These are phyloP conservation scores for Imleria badia DNA, from an alignment of 768 basidiomycete genomes.

Conservation along the genomic window DNA sequence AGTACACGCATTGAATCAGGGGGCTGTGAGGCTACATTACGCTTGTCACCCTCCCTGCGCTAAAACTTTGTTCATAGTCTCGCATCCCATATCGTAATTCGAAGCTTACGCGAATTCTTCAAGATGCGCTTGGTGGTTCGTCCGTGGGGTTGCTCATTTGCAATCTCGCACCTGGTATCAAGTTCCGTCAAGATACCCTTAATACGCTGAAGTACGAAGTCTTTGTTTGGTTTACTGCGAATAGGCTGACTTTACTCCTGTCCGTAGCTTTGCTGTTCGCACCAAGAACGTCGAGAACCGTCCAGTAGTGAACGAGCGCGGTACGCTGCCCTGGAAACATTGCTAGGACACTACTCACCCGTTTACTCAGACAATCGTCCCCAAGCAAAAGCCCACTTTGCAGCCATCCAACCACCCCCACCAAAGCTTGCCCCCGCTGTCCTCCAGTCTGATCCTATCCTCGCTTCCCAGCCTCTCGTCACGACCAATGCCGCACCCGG, in stretches of 20 bases:
- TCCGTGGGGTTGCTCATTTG: slow-evolving; percentile 82
- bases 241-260: not conserved
- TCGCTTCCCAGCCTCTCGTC: slow-evolving; percentile 9
- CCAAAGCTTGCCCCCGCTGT: slow-evolving; percentile 45
- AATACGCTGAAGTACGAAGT: slow-evolving; percentile 81
- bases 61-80: slow-evolving; percentile 39
- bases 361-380: slow-evolving; percentile 53
- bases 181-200: slow-evolving; percentile 82
- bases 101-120: slow-evolving; percentile 83
- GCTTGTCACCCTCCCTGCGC: not conserved
- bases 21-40: slow-evolving; percentile 45
- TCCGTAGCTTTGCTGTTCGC: slow-evolving; percentile 68
- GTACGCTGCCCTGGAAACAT: slow-evolving; percentile 36
- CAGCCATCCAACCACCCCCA: slow-evolving; percentile 54
- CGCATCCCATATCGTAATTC: slow-evolving; percentile 90
- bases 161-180: slow-evolving; percentile 80
- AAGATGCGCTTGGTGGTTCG: slow-evolving; percentile 85
- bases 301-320: slow-evolving; percentile 74
- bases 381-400: slow-evolving; percentile 60
- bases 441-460: slow-evolving; percentile 42
- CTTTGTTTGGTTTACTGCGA: not conserved
- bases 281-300: slow-evolving; percentile 88
- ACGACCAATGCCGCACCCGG: slow-evolving; percentile 12
- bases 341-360: not conserved
- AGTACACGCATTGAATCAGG: slow-evolving; percentile 78